A percentile compares a stretch with the other conserved stretches of the same genome.
phyloP scores from a whole-genome alignment of 2,329 filamentous ascomycete genomes.

The Triangularia verruculosa region DNA sequence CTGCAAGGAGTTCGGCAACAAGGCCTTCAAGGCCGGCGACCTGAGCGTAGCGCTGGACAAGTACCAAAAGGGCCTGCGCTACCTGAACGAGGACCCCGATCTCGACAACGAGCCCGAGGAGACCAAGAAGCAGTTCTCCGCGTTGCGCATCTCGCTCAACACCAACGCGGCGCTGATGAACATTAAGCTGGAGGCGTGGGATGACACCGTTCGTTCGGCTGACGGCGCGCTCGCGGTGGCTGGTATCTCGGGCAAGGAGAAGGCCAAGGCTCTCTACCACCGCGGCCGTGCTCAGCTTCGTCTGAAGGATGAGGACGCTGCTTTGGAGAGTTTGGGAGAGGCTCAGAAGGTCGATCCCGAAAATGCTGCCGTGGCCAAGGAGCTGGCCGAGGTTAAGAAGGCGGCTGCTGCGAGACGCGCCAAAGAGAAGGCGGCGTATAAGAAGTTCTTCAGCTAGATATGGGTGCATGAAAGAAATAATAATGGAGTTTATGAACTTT shows the following conservation, averaged over 20 bases:
- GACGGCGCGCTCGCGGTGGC: conserved; percentile 67
- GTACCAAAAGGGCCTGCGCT: conserved; percentile 90
- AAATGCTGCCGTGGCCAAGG: conserved; percentile 71
- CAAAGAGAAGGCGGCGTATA: conserved; percentile 90
- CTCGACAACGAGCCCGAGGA: conserved; percentile 68
- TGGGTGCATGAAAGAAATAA: conserved; percentile 33
- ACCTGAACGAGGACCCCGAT: conserved; percentile 80
- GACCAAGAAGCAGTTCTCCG: conserved; percentile 62
- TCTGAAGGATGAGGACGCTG: conserved; percentile 80
- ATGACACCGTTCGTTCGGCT: conserved; percentile 68
- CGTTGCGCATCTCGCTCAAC: conserved; percentile 81
- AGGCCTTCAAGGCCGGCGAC: conserved; percentile 81
- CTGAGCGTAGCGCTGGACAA: conserved; percentile 73
- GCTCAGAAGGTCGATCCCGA: conserved; percentile 72
- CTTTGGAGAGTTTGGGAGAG: conserved; percentile 69
- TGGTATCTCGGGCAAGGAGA: conserved; percentile 68
- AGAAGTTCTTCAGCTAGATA: conserved; percentile 86
- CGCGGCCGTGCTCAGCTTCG: conserved; percentile 72
- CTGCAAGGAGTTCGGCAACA: conserved; percentile 89
- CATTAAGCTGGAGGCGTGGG: conserved; percentile 72
- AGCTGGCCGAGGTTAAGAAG: conserved; percentile 77
- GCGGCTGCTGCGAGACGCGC: conserved; percentile 67
- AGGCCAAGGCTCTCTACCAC: conserved; percentile 85
- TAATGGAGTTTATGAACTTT: background rate
- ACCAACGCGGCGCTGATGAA: conserved; percentile 84